Evolutionary conservation across 2,329 filamentous ascomycete genomes (phyloP), one percentile per base, ranked within the genome.

Genomic region (Ascochyta koolunga): DNA sequence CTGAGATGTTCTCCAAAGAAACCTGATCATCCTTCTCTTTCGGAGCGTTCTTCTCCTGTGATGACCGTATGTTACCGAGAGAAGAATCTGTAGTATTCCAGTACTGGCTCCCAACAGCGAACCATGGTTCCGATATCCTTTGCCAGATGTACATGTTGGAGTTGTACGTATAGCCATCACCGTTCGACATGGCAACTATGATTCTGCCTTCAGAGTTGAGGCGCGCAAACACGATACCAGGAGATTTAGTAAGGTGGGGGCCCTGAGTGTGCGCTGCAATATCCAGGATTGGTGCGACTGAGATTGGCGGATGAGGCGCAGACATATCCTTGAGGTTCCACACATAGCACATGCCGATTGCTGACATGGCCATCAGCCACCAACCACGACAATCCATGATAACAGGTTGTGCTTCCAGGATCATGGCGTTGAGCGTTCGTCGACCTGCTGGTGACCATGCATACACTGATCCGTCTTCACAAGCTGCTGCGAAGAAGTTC

Each of bases 1-100:
- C 90, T 0, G 93, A 96, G 4, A 96, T 83, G 35, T 86, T 85
- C 54, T 81, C 79, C 0, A 85, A 82, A 0, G 78, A 78, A 32
- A 80, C 78, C 8, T 79, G 70, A 47, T 83, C 77, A 8, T 79
- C 77, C 47, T 79, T 76, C 35, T 75, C 71, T 21, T 70, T 75
- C 1, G 61, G 56, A 7, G 59, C 54, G 10, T 50, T 53, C 21
- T 67, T 65, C 29, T 70, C 64, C 32, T 60, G 54, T 1, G 86
- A 88, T 2, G 90, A 86, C 61, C 91, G 87, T 32, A 96, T 77
- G 44, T 92, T 90, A 41, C 89, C 88, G 47, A 96, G 86, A 0
- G 92, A 92, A 1, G 91, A 92, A 68, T 97, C 95, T 47, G 92
- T 96, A 0, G 92, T 96, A 75, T 99, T 98, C 96, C 95, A 99